A percentile compares a stretch with the other conserved stretches of the same genome.
These are phyloP conservation scores for Solanum phureja DNA, from an alignment of 257 asterid genomes.

Conservation along the genomic window DNA sequence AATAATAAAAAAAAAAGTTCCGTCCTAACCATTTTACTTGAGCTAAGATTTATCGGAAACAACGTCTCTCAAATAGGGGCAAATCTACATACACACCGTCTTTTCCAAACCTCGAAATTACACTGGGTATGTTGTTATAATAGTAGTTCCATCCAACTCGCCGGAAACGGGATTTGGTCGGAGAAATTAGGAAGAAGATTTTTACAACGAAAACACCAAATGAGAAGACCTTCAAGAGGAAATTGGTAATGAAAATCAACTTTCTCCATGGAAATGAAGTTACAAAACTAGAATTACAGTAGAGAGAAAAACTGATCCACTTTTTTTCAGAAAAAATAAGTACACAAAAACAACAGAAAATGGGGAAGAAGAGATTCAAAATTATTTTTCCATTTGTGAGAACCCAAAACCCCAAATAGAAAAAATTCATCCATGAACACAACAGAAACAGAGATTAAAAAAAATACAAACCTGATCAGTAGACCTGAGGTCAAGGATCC, in stretches of 20 bases:
- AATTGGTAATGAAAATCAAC: background rate
- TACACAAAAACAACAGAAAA: background rate
- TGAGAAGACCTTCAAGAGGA: background rate
- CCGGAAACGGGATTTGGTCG: background rate
- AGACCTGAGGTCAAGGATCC: constrained; percentile 49
- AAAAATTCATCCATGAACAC: background rate
- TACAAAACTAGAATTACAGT: background rate
- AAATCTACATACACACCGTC: background rate
- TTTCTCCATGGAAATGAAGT: background rate
- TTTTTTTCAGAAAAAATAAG: background rate
- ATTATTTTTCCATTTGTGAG: background rate
- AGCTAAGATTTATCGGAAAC: background rate
- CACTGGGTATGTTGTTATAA: background rate
- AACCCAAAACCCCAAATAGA: background rate
- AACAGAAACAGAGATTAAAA: background rate
- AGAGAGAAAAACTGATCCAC: background rate
- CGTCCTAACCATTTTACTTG: background rate
- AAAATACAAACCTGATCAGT: constrained; percentile 57
- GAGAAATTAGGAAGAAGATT: background rate
- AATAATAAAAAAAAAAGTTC: background rate
- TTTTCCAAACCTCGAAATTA: background rate
- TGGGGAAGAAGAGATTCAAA: background rate
- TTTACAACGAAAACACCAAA: background rate
- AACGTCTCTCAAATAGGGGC: accelerated
- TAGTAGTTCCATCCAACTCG: background rate